Evolutionary conservation across 1,284 basidiomycete genomes (phyloP), one percentile per base, ranked within the genome.

Genomic region (Xanthoconium separans): DNA sequence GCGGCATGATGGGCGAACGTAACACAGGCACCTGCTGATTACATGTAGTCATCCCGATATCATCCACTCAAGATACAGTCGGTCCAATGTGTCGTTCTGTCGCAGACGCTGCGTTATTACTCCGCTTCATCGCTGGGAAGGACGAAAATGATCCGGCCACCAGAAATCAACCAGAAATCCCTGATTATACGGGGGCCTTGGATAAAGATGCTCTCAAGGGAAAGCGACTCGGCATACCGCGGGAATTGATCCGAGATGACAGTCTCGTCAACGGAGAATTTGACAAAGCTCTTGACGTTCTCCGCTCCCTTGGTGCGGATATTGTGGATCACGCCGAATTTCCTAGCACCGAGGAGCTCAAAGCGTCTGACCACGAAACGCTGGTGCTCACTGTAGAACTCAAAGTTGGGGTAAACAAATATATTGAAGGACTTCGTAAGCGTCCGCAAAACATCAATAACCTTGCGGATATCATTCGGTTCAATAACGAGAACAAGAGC

Each of bases 31-130:
- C 8, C 27, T 15, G 3, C 52, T 51, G 30, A 63, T 33, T 13
- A 22, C 13, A 10, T 2, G 20, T 9, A 79, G 78, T 81, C 20
- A 73, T 81, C 27, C 80, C 79, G 1, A 77, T 80, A 50, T 78
- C 77, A 8, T 70, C 61, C 40, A 72, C 78, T 57, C 80, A 81
- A 63, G 80, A 82, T 55, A 77, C 77, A 1, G 73, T 78, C 6
- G 80, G 80, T 0, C 74, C 77, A 0, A 78, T 82, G 69, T 69
- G 73, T 33, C 73, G 80, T 40, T 74, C 72, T 6, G 76, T 81
- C 31, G 63, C 73, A 13, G 80, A 82, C 47, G 76, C 73, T 10
- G 77, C 77, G 1, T 58, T 70, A 16, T 64, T 80, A 11, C 73
- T 81, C 10, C 63, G 69, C 11, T 64, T 70, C 9, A 79, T 81